Evolutionary conservation across 192 early-diverging fungal species (phyloP), one percentile per base, ranked within the genome.

Genomic region (Entomortierella parvispora): DNA sequence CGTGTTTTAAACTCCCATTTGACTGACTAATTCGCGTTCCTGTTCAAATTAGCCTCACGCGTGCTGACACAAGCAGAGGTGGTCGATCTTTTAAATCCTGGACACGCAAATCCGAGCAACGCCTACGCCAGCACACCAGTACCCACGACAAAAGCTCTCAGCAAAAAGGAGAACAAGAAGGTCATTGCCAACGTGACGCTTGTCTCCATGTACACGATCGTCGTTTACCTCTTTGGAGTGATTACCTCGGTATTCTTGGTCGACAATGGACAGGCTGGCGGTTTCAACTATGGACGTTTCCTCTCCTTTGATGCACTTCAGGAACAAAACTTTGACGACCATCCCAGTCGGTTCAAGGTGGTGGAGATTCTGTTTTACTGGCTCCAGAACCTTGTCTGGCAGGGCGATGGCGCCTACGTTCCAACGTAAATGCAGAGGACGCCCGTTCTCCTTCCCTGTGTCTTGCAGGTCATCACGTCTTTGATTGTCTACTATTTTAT

Each of bases 311-410:
- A 76, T 26, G 64, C 72, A 4, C 14, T 65, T 15, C 70, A 72
- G 46, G 65, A 62, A 22, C 50, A 52, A 2, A 64, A 46, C 3
- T n/a, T 34, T 4, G 64, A 76, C 46, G 72, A 65, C 4, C 59
- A 34, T 15, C 51, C 50, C 9, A 56, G 64, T 22, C 50, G 72
- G 43, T 76, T 68, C 65, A 76, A 76, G 54, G 65, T 76, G n/a
- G 53, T 76, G 2, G 72, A 76, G 25, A 49, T 76, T 40, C n/a
- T 76, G 46, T 64, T 68, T 0, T 76, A 76, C 53, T 76, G 72
- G 72, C 40, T 76, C 4, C 72, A 76, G 53, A 76, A 76, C 58
- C 52, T 76, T 25, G 72, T 76, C 47, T 76, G 64, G 64, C 72
- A 76, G 8, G 65, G 49, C 25, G 72, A 76, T 18, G 71, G 62